phyloP scores from a whole-genome alignment of 805 yeast genomes.

The Candida namnaoensis region DNA sequence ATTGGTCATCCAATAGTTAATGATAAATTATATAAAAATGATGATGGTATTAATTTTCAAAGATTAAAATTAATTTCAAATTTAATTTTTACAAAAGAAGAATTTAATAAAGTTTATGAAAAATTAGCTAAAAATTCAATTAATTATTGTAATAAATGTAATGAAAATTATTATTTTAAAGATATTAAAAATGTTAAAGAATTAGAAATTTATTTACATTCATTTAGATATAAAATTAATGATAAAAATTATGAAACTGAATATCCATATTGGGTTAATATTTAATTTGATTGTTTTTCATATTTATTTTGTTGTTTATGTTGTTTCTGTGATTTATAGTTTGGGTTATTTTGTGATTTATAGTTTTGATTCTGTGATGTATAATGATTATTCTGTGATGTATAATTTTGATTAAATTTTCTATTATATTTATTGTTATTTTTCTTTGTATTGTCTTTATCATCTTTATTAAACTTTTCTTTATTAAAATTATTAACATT shows the following conservation, averaged over 20 bases:
- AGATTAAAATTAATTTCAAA: slow-evolving; percentile 35
- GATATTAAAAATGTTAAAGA: slow-evolving; percentile 17
- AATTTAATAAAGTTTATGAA: slow-evolving; percentile 21
- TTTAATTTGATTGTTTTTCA: neutral
- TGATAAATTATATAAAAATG: slow-evolving; percentile 74
- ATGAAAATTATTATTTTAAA: slow-evolving; percentile 17
- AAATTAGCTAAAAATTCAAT: too few relatives aligned
- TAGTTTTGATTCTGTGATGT: too few relatives aligned
- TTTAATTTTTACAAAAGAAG: slow-evolving; percentile 5
- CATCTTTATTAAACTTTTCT: too few relatives aligned
- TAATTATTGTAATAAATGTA: slow-evolving; percentile 6
- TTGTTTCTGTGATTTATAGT: too few relatives aligned
- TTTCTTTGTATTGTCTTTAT: too few relatives aligned
- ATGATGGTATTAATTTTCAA: slow-evolving; percentile 23
- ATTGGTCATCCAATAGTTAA: slow-evolving; percentile 88
- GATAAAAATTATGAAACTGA: slow-evolving; percentile 27
- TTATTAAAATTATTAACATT: too few relatives aligned
- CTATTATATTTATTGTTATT: too few relatives aligned
- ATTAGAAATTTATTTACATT: slow-evolving; percentile 22
- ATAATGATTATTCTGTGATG: too few relatives aligned
- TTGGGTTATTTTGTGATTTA: too few relatives aligned
- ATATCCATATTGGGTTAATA: slow-evolving; percentile 40
- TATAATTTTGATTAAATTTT: too few relatives aligned
- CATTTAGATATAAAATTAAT: slow-evolving; percentile 25
- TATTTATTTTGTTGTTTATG: too few relatives aligned